These are phyloP conservation scores for Brasenia schreberi DNA, from an alignment of 164 flowering plant species.

Conservation along the genomic window DNA sequence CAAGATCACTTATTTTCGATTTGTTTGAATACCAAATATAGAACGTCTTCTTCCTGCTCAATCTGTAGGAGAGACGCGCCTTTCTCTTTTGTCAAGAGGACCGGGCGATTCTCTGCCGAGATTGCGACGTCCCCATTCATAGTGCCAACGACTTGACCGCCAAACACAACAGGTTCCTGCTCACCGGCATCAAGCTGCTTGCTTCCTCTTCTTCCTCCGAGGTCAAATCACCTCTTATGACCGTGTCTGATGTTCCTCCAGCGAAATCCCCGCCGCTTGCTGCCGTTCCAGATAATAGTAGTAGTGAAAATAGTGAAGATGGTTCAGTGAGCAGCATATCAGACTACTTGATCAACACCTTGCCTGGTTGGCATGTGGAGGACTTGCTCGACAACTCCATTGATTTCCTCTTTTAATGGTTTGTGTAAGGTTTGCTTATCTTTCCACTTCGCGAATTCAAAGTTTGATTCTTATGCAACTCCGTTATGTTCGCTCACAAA, in stretches of 20 bases:
- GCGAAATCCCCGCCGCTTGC: background rate
- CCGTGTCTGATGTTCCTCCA: background rate
- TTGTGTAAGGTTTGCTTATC: slow-evolving; percentile 43
- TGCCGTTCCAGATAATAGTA: background rate
- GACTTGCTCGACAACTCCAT: slow-evolving; percentile 41
- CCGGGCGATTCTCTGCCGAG: slow-evolving; percentile 75
- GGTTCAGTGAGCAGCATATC: slow-evolving; percentile 56
- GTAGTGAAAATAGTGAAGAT: slow-evolving; percentile 5
- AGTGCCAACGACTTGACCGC: slow-evolving; percentile 50
- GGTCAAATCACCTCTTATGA: background rate
- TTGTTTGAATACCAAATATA: too few relatives aligned
- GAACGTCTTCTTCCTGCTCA: background rate
- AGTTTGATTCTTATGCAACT: background rate
- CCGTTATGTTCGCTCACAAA: background rate
- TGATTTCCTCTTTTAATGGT: slow-evolving; percentile 22
- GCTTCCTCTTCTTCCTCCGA: slow-evolving; percentile 13
- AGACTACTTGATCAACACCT: slow-evolving; percentile 66
- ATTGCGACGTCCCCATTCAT: slow-evolving; percentile 75
- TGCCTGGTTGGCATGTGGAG: slow-evolving; percentile 93
- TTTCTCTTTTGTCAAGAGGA: slow-evolving; percentile 84
- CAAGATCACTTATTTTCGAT: too few relatives aligned
- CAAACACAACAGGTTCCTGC: slow-evolving; percentile 71
- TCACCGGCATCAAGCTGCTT: slow-evolving; percentile 78
- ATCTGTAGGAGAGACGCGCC: slow-evolving; percentile 56
- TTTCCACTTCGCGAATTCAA: background rate